Evolutionary conservation across 2,329 filamentous ascomycete genomes (phyloP), one percentile per base, ranked within the genome.

Genomic region (Penicillium fuscoglaucum): DNA sequence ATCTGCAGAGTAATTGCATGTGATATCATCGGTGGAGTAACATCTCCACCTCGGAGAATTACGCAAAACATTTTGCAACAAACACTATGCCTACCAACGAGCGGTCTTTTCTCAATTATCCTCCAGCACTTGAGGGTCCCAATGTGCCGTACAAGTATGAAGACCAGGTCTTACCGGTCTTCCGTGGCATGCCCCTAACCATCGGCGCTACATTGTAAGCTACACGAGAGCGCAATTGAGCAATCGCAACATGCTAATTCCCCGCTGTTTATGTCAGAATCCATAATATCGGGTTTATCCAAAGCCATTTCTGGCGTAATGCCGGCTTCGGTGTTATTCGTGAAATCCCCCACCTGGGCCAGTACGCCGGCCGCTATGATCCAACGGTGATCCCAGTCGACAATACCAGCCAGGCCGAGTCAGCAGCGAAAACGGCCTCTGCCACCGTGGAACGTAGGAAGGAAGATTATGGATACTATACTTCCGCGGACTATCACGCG

Each of bases 401-500:
- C 24, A 51, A 58, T 49, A 26, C 58, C 43, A 24, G 54, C 47
- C 51, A 64, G 15, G 46, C 69, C 17, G 56, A 65, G 48, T 46
- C 65, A 56, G 28, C 56, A 35, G 24, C 44, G 6, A 68, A 65
- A 57, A 26, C 54, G 26, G 21, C 39, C 2, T 68, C 69, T 8
- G 59, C 48, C 74, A 59, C 69, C 41, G 55, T 74, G 61, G 61
- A 76, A 75, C 72, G 72, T 72, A 66, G 71, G 50, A 70, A 67
- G 47, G 66, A 64, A 10, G 57, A 61, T 8, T 53, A 49, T 17
- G 82, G 84, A 45, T 91, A 90, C 76, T 85, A 87, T 72, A 89
- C 89, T 4, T 84, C 87, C 26, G 82, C 84, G 13, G 91, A 96
- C 76, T 96, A 92, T 71, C 87, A 91, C 71, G 82, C 84, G 52